Percentiles rank a stretch among this genome's conserved stretches.
Conservation (phyloP, 495 filamentous ascomycete genomes). For the Pseudoneurospora amorphoporcata region DNA sequence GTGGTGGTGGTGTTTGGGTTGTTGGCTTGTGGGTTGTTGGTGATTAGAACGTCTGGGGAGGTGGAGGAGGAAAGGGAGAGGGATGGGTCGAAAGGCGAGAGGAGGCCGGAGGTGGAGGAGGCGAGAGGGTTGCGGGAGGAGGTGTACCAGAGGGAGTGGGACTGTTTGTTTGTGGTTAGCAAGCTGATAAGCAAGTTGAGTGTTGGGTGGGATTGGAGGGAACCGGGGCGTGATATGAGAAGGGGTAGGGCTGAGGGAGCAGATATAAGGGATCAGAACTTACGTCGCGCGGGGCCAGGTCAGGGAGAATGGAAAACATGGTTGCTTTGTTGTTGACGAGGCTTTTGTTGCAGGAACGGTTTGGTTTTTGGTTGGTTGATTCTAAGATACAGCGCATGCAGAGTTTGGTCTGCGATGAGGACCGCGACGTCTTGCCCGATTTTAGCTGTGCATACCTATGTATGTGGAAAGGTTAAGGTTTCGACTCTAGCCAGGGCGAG, state of each 20-base stretch:
- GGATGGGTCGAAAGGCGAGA: slow-evolving; percentile 18
- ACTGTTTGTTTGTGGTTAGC: slow-evolving; percentile 30
- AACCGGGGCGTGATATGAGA: not conserved
- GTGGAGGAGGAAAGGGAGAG: slow-evolving; percentile 4
- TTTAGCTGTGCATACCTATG: not conserved
- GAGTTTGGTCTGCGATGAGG: not conserved
- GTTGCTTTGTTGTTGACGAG: slow-evolving; percentile 8
- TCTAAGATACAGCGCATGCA: not conserved
- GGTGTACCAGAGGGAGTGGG: slow-evolving; percentile 62
- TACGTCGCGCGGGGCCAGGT: slow-evolving; percentile 63
- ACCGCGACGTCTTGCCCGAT: not conserved
- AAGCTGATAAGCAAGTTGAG: slow-evolving; percentile 2
- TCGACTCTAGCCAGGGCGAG: not conserved
- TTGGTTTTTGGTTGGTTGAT: not conserved
- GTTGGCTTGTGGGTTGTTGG: slow-evolving; percentile 14
- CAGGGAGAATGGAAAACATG: slow-evolving; percentile 62
- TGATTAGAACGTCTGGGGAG: slow-evolving; percentile 8
- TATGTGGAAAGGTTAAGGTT: not conserved
- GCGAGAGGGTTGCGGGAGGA: slow-evolving; percentile 39
- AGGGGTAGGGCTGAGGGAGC: not conserved
- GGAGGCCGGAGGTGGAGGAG: not conserved
- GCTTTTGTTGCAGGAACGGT: not conserved
- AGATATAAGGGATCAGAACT: slow-evolving; percentile 13
- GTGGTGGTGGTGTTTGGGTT: slow-evolving; percentile 9
- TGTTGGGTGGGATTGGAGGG: slow-evolving; percentile 1